Evolutionary conservation across 495 filamentous ascomycete species (phyloP).

Genomic region (Penicillium psychrofluorescens): DNA sequence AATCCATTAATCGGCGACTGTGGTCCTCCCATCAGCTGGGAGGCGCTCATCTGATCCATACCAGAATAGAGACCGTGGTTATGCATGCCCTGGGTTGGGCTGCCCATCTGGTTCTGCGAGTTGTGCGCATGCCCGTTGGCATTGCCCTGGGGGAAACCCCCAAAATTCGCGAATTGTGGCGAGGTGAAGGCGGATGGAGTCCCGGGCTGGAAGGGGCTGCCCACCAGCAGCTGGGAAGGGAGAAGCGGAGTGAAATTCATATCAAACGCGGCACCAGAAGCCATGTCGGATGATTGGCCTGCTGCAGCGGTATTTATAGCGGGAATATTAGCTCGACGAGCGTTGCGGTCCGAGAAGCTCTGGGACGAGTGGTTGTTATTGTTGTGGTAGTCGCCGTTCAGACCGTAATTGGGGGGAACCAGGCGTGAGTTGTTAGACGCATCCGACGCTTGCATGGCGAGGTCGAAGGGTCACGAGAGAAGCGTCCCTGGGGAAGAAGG

Average conservation of each 20-base stretch:
- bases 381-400: slow-evolving; percentile 68
- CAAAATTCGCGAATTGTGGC: slow-evolving; percentile 82
- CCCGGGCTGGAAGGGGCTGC: slow-evolving; percentile 93
- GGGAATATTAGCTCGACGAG: slow-evolving; percentile 78
- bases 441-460: slow-evolving; percentile 83
- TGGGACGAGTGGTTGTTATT: slow-evolving; percentile 54
- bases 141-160: slow-evolving; percentile 65
- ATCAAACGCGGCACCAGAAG: slow-evolving; percentile 82
- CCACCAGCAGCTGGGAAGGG: slow-evolving; percentile 87
- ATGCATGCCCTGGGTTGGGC: slow-evolving; percentile 57
- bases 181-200: slow-evolving; percentile 84
- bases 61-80: slow-evolving; percentile 67
- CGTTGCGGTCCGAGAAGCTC: slow-evolving; percentile 76
- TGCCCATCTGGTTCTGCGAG: slow-evolving; percentile 48
- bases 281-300: slow-evolving; percentile 63
- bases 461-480: slow-evolving; percentile 6
- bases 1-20: slow-evolving; percentile 81
- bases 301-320: slow-evolving; percentile 76
- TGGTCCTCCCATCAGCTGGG: slow-evolving; percentile 66
- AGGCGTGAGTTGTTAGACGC: slow-evolving; percentile 44
- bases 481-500: no score
- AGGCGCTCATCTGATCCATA: slow-evolving; percentile 64
- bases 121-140: slow-evolving; percentile 51
- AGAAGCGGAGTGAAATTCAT: slow-evolving; percentile 98
- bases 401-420: slow-evolving; percentile 44